A percentile compares a stretch with the other conserved stretches of the same genome.
Conservation (phyloP, 2,329 filamentous ascomycete genomes). For the Curvularia hawaiiensis region DNA sequence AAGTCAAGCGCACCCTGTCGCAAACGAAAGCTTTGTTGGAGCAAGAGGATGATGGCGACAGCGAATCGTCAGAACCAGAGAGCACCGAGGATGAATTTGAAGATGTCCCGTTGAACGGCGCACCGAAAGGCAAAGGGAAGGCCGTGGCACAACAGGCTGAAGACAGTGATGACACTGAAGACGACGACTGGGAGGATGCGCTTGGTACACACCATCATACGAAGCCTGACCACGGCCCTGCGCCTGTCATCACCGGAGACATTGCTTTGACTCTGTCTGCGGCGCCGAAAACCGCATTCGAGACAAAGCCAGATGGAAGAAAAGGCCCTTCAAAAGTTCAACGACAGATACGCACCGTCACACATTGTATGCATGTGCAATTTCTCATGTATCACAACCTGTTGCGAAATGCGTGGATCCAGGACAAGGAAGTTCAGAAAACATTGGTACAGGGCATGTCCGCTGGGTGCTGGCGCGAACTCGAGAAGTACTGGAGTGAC, state of each 20-base stretch:
- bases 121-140: slow-evolving; percentile 50
- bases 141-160: slow-evolving; percentile 40
- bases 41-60: slow-evolving; percentile 48
- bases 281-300: slow-evolving; percentile 31
- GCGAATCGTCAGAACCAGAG: slow-evolving; percentile 47
- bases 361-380: slow-evolving; percentile 89
- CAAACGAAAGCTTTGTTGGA: slow-evolving; percentile 48
- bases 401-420: slow-evolving; percentile 55
- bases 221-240: slow-evolving; percentile 40
- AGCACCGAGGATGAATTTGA: slow-evolving; percentile 57
- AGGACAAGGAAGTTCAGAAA: slow-evolving; percentile 43
- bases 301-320: slow-evolving; percentile 62
- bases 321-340: slow-evolving; percentile 88
- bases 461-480: slow-evolving; percentile 42
- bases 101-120: slow-evolving; percentile 47
- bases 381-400: slow-evolving; percentile 89
- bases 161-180: slow-evolving; percentile 47
- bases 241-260: slow-evolving; percentile 64
- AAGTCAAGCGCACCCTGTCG: slow-evolving; percentile 37
- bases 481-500: slow-evolving; percentile 62
- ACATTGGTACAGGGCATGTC: slow-evolving; percentile 38
- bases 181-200: slow-evolving; percentile 49
- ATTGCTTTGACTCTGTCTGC: slow-evolving; percentile 71
- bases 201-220: slow-evolving; percentile 45
- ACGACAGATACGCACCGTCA: slow-evolving; percentile 74